phyloP scores from a whole-genome alignment of 495 filamentous ascomycete genomes.

The Bacidia rubella region DNA sequence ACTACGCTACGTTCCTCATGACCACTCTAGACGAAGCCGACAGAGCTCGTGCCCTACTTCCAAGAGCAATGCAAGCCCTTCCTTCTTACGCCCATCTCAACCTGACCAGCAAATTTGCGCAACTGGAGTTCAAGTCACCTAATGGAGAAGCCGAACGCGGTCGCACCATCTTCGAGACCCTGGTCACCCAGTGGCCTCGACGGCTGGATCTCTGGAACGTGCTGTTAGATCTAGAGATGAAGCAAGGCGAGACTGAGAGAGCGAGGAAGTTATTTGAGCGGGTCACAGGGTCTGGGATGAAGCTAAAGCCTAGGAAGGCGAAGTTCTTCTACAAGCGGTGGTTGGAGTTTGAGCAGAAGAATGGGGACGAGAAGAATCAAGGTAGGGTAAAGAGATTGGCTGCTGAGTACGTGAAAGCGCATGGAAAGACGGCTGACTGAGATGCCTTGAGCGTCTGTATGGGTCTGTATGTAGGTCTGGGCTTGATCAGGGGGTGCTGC shows the following conservation, averaged over 20 bases:
- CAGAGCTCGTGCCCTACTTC: slow-evolving; percentile 65
- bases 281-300: slow-evolving; percentile 34
- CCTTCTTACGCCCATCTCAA: slow-evolving; percentile 55
- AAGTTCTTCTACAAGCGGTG: slow-evolving; percentile 75
- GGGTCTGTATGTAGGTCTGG: background rate
- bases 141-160: slow-evolving; percentile 83
- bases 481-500: too few relatives aligned
- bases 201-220: slow-evolving; percentile 87
- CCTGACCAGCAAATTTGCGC: slow-evolving; percentile 74
- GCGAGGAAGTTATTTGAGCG: slow-evolving; percentile 69
- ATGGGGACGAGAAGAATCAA: slow-evolving; percentile 54
- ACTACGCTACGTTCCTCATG: slow-evolving; percentile 89
- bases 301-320: slow-evolving; percentile 56
- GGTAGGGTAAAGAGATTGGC: slow-evolving; percentile 64
- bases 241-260: slow-evolving; percentile 45
- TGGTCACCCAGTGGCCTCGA: slow-evolving; percentile 74
- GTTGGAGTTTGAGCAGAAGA: slow-evolving; percentile 65
- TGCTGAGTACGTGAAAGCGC: slow-evolving; percentile 49
- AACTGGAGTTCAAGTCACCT: slow-evolving; percentile 74
- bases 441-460: background rate
- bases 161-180: slow-evolving; percentile 83
- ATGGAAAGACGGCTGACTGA: slow-evolving; percentile 27
- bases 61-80: slow-evolving; percentile 75
- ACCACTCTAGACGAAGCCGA: slow-evolving; percentile 51
- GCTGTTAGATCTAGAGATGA: slow-evolving; percentile 74